Conservation (phyloP, 2,329 filamentous ascomycete species). For the Macrophomina pseudophaseolina region DNA sequence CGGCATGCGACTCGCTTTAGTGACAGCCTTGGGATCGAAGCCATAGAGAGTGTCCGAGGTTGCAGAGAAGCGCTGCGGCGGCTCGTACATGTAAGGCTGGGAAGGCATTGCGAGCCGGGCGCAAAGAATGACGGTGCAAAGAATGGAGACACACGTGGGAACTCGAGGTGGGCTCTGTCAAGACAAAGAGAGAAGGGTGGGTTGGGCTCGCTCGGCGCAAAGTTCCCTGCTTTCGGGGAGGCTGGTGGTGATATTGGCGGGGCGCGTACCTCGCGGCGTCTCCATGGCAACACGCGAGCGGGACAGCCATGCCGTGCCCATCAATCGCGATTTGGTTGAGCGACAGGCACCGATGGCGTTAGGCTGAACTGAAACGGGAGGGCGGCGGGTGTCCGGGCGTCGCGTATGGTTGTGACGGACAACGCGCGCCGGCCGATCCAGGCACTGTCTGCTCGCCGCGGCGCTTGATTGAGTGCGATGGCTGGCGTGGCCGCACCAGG, state of each 20-base stretch:
- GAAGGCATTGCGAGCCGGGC: conserved; percentile 47
- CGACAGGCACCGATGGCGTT: conserved; percentile 18
- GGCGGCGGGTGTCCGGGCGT: background rate
- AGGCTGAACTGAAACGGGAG: conserved; percentile 4
- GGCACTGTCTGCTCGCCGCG: background rate
- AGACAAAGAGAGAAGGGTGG: conserved; percentile 6
- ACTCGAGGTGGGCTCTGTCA: background rate
- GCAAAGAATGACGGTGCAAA: conserved; percentile 37
- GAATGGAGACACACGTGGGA: background rate
- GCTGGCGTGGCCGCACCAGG: background rate
- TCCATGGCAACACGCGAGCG: conserved; percentile 17
- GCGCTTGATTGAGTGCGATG: background rate
- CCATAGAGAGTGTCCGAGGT: conserved; percentile 55
- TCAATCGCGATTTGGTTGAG: background rate
- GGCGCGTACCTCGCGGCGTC: background rate
- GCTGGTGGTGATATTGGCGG: conserved; percentile 16
- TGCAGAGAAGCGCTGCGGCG: conserved; percentile 56
- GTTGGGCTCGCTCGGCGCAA: background rate
- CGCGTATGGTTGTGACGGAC: conserved; percentile 8
- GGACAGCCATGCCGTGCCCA: conserved; percentile 10
- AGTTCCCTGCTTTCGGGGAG: conserved; percentile 1
- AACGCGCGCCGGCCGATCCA: background rate
- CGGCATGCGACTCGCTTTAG: conserved; percentile 75
- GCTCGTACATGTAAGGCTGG: conserved; percentile 77
- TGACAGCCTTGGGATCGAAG: conserved; percentile 90